phyloP scores from a whole-genome alignment of 345 rosid species.

The Lepidium didymum region DNA sequence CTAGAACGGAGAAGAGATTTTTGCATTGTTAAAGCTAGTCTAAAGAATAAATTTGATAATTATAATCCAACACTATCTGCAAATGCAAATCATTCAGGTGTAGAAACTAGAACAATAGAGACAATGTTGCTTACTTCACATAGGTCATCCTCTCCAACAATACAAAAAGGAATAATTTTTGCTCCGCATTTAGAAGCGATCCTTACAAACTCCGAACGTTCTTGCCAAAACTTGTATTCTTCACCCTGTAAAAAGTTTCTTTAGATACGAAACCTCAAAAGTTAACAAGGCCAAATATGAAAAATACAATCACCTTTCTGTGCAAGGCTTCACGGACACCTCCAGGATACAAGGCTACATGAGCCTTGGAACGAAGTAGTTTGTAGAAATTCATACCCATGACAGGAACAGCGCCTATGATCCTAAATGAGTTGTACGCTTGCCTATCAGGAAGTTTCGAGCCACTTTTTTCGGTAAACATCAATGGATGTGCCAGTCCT shows the following conservation, averaged over 20 bases:
- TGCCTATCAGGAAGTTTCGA: conserved; percentile 29
- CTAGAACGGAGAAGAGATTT: too few species aligned
- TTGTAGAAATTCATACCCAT: conserved; percentile 49
- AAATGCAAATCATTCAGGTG: too few species aligned
- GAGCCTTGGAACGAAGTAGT: conserved; percentile 57
- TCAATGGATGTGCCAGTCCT: conserved; percentile 61
- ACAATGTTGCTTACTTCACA: conserved; percentile 51
- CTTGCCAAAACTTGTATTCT: conserved; percentile 56
- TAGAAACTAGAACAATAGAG: background rate
- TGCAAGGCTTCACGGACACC: conserved; percentile 74
- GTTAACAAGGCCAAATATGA: background rate
- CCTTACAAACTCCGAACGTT: conserved; percentile 64
- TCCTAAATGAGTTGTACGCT: conserved; percentile 35
- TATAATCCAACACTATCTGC: too few species aligned
- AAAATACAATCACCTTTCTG: conserved; percentile 38
- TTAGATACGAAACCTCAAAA: background rate
- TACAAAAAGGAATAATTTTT: conserved; percentile 63
- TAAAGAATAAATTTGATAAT: too few species aligned
- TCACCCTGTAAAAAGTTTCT: conserved; percentile 45
- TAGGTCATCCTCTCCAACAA: conserved; percentile 79
- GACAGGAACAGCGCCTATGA: conserved; percentile 64
- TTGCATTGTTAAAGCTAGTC: too few species aligned
- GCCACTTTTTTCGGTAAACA: conserved; percentile 35
- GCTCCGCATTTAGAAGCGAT: conserved; percentile 72
- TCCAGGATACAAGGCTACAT: conserved; percentile 61